phyloP scores from a whole-genome alignment of 1,139 yeast genomes.

The Saccharomyces pastorianus region DNA sequence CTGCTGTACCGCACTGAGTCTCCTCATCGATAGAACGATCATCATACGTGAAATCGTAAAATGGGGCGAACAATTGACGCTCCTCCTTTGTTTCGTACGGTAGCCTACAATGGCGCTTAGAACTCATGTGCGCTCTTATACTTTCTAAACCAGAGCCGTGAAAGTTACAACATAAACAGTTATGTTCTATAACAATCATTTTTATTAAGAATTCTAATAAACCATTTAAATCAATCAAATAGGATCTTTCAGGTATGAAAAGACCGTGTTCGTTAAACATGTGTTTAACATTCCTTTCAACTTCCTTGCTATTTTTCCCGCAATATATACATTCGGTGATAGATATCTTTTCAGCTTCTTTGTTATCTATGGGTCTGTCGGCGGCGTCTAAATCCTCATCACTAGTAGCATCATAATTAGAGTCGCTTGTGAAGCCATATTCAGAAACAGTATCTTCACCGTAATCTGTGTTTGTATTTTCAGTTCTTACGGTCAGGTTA shows the following conservation, averaged over 20 bases:
- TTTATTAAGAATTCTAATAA: slow-evolving; percentile 69
- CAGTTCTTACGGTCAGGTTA: slow-evolving; percentile 43
- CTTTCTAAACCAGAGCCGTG: slow-evolving; percentile 80
- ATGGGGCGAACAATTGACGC: slow-evolving; percentile 69
- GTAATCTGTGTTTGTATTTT: slow-evolving; percentile 31
- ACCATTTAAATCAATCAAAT: slow-evolving; percentile 61
- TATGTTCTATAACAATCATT: slow-evolving; percentile 75
- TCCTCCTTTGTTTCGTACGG: slow-evolving; percentile 85
- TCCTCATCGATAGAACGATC: slow-evolving; percentile 17
- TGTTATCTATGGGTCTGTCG: slow-evolving; percentile 22
- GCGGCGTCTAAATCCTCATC: slow-evolving; percentile 23
- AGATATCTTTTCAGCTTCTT: slow-evolving; percentile 1
- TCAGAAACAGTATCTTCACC: slow-evolving; percentile 49
- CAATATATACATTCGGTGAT: slow-evolving; percentile 40
- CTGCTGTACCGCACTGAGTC: slow-evolving; percentile 35
- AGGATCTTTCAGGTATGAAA: slow-evolving; percentile 75
- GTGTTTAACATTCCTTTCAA: slow-evolving; percentile 64
- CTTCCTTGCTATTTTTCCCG: slow-evolving; percentile 33
- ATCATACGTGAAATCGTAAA: slow-evolving; percentile 69
- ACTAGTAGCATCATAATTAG: slow-evolving; percentile 34
- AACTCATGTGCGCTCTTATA: slow-evolving; percentile 80
- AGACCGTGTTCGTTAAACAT: slow-evolving; percentile 76
- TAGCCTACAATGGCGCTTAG: slow-evolving; percentile 78
- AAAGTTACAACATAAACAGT: slow-evolving; percentile 75
- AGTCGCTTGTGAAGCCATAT: slow-evolving; percentile 37